phyloP scores from a whole-genome alignment of 257 asterid genomes.

The Dorcoceras hygrometricum region DNA sequence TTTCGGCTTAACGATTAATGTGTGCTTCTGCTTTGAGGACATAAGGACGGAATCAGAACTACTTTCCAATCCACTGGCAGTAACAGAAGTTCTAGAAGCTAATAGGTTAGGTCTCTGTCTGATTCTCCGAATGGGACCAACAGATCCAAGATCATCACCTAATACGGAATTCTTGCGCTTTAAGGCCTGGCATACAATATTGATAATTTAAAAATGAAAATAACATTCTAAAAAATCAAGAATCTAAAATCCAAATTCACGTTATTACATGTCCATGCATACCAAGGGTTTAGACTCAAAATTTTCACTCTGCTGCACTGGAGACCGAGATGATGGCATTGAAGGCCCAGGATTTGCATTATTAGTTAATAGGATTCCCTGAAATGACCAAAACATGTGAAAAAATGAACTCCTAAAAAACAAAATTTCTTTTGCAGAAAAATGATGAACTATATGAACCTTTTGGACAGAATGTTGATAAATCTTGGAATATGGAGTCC shows the following conservation, averaged over 20 bases:
- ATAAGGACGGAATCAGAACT: conserved; percentile 34
- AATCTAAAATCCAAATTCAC: background rate
- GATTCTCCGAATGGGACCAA: conserved; percentile 74
- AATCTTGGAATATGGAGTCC: conserved; percentile 75
- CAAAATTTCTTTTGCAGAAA: conserved; percentile 12
- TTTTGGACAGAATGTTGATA: conserved; percentile 44
- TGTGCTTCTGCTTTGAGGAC: conserved; percentile 36
- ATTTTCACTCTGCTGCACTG: conserved; percentile 35
- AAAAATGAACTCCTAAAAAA: conserved; percentile 12
- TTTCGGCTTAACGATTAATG: conserved; percentile 32
- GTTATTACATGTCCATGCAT: conserved; percentile 20
- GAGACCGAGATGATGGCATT: conserved; percentile 33
- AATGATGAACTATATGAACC: conserved; percentile 34
- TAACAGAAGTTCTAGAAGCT: conserved; percentile 19
- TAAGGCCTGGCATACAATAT: conserved; percentile 44
- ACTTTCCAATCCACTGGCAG: conserved; percentile 35
- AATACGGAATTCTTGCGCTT: conserved; percentile 78
- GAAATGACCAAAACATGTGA: conserved; percentile 22
- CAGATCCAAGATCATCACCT: conserved; percentile 69
- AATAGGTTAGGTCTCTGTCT: conserved; percentile 57
- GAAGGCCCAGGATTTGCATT: conserved; percentile 45
- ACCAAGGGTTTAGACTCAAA: conserved; percentile 45
- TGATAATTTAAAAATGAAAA: conserved; percentile 7
- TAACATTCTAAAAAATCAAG: background rate
- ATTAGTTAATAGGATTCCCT: conserved; percentile 53